Base-by-base conservation (phyloP, 306 rosid species). In the Pyrus bretschneideri region DNA sequence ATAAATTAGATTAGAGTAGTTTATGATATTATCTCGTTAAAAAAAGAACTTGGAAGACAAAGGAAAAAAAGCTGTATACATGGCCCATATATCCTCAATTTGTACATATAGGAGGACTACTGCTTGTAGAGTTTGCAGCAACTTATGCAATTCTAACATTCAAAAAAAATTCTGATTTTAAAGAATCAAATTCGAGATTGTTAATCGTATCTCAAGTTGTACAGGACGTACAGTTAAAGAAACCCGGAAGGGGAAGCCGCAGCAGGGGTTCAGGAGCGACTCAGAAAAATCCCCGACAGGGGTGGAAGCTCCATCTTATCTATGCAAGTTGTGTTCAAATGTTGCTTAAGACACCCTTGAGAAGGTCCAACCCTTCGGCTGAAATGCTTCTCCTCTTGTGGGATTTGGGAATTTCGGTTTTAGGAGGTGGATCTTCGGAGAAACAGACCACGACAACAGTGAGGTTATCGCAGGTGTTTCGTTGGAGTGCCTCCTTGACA, bases 371-470 rank as follows among this genome's bases (percentile, higher is more conserved):
- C 65, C 94, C 94, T 83, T 87, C 94, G 38, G 90, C 90, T 68
- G 94, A 89, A 71, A 89, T 89, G 58, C 94, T 89, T 78, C 94
- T 87, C 80, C 91, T 89, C 82, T 76, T 85, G 46, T 85, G 88
- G 52, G 84, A 84, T 67, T 72, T 84, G 63, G 94, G 87, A 65
- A 87, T 84, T 73, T 82, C 87, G 52, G 85, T 89, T 44, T 84
- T 80, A 4, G 94, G 82, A 67, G 94, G 94, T 42, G 94, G 91
- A 65, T 85, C 85, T 33, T 75, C 19, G 0, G 94, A 85, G 83
- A 89, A 89, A 82, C 94, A 87, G 51, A 89, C 87, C 71, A 89
- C 90, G 17, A 89, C 81, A 67, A 82, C 90, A 1, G 94, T 89
- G 7, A 89, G 82, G 66, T 89, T 89, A 57, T 89, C 94, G 29